phyloP scores from a whole-genome alignment of 2,329 filamentous ascomycete species.

The Calonectria multiphialidica region DNA sequence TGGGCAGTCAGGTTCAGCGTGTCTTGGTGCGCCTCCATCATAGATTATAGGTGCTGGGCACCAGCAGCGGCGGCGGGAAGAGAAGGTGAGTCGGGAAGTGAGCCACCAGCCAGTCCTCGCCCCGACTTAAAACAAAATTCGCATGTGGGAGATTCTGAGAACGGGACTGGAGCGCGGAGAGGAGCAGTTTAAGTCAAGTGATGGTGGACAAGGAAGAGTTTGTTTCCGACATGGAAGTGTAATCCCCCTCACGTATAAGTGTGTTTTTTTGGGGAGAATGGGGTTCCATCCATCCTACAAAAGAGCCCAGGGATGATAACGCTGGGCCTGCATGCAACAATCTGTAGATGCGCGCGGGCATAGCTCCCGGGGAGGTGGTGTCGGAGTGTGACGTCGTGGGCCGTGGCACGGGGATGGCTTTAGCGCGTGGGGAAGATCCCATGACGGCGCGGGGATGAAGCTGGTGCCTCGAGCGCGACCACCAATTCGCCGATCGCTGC shows the following conservation, averaged over 20 bases:
- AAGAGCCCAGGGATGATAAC: background rate
- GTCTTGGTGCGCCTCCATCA: background rate
- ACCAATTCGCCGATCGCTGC: background rate
- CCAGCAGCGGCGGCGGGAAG: background rate
- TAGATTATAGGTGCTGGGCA: background rate
- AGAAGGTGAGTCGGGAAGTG: background rate
- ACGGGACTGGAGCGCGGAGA: background rate
- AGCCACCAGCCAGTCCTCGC: background rate
- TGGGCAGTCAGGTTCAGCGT: background rate
- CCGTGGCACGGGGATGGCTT: background rate
- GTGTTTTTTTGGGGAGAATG: background rate
- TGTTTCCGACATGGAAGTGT: background rate
- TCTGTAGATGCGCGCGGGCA: background rate
- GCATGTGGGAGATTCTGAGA: background rate
- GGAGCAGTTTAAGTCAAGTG: background rate
- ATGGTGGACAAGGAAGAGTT: too few species aligned
- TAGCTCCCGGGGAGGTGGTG: background rate
- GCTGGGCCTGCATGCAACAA: background rate
- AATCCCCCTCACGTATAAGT: background rate
- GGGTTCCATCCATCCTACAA: background rate
- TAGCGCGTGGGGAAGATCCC: conserved; percentile 1
- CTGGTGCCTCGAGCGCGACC: background rate
- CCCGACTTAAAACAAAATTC: background rate
- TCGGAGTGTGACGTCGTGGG: conserved; percentile 2
- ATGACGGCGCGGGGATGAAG: background rate